Evolutionary conservation across 495 filamentous ascomycete species (phyloP), one percentile per base, ranked within the genome.

Genomic region (Talaromyces wortmannii): DNA sequence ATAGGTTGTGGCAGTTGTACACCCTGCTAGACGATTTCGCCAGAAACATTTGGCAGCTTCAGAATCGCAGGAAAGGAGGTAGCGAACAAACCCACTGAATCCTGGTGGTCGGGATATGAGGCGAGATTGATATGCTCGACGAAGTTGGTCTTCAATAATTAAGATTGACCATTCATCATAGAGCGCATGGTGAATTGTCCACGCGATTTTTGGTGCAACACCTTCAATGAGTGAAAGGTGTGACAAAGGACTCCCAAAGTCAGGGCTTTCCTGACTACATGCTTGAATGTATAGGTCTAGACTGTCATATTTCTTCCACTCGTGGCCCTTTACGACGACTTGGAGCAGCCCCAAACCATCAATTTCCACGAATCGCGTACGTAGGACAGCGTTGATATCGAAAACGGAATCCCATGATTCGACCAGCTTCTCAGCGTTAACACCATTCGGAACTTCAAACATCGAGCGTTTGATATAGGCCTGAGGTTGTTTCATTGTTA

Each of bases 151-250:
- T 30, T 56, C 47, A 16, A 57, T 29, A 23, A 49, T 16, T 13
- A 71, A 67, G 62, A 79, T 70, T 7, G 70, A 77, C 76, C 80
- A 83, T 5, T 79, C 82, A 55, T 86, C 83, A 52, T 81, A 85
- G 0, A 86, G 52, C 2, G 78, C 76, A 55, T 86, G 83, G 55
- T 85, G 82, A 49, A 79, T 42, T 11, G 18, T 52, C 42, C 49
- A 30, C 11, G 48, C 44, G 45, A 56, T 56, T n/a, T 52, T 18
- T 2, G 60, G 50, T 69, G 50, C 12, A 11, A 5, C 17, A 10
- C 23, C 31, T 12, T 49, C 44, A 6, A 55, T 42, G 15, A 55
- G 3, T 5, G 36, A 33, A 7, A 18, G n/a, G 8, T 31, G 32
- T 3, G 42, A 12, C 18, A 55, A 31, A 12, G 36, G 52, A 31